Conservation (phyloP, 345 rosid genomes). For the Mangifera indica region DNA sequence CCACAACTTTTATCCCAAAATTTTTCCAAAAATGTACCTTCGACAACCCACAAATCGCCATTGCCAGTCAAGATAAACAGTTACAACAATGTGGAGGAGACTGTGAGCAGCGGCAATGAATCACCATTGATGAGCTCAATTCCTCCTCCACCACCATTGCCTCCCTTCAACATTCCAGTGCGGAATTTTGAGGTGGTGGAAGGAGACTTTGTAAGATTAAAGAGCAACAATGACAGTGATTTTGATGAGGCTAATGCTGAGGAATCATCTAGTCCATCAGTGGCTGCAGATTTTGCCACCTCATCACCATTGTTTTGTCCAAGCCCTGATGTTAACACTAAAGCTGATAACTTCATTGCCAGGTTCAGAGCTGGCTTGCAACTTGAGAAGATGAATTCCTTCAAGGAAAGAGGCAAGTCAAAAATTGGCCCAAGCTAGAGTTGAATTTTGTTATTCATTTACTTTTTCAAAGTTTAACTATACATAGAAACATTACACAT, state of each 20-base stretch:
- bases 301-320: slow-evolving; percentile 48
- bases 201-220: slow-evolving; percentile 72
- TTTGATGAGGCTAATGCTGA: slow-evolving; percentile 16
- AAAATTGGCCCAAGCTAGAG: slow-evolving; percentile 41
- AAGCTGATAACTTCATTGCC: slow-evolving; percentile 83
- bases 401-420: slow-evolving; percentile 37
- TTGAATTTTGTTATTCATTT: not conserved
- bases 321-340: slow-evolving; percentile 84
- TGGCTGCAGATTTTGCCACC: slow-evolving; percentile 9
- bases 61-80: slow-evolving; percentile 32
- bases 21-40: not conserved
- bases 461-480: not conserved
- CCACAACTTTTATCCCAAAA: not conserved
- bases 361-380: slow-evolving; percentile 73
- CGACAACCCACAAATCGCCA: slow-evolving; percentile 27
- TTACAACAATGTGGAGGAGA: slow-evolving; percentile 27
- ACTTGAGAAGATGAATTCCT: slow-evolving; percentile 71
- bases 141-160: slow-evolving; percentile 84
- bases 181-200: slow-evolving; percentile 57
- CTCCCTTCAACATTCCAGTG: slow-evolving; percentile 65
- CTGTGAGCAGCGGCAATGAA: slow-evolving; percentile 36
- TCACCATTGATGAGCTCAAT: slow-evolving; percentile 53
- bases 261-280: slow-evolving; percentile 34
- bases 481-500: not conserved
- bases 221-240: slow-evolving; percentile 47